These are phyloP conservation scores for Cardiosporidium cionae DNA, from an alignment of 169 alveolate genomes.

Conservation along the genomic window DNA sequence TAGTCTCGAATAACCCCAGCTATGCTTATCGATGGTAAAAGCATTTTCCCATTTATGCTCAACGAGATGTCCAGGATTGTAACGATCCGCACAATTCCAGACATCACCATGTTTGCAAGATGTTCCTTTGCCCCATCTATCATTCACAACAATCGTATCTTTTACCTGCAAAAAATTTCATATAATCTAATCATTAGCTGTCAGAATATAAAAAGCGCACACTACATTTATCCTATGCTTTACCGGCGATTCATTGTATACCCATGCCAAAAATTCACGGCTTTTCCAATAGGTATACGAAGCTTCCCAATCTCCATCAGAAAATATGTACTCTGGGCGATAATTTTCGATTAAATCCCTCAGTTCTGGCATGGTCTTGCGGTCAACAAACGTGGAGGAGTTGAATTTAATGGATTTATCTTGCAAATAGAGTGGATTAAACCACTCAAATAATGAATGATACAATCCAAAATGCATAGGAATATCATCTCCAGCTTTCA, in stretches of 20 bases:
- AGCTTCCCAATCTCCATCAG: too few relatives aligned
- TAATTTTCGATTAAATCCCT: background rate
- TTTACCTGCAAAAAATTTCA: background rate
- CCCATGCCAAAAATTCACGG: too few relatives aligned
- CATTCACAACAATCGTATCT: background rate
- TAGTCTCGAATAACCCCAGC: background rate
- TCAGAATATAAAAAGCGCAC: background rate
- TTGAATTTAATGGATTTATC: background rate
- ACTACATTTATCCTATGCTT: too few relatives aligned
- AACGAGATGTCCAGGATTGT: background rate
- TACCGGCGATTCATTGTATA: too few relatives aligned
- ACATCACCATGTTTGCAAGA: background rate
- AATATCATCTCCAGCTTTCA: too few relatives aligned
- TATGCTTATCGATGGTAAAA: background rate
- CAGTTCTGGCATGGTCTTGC: background rate
- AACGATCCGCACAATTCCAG: background rate
- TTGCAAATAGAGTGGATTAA: background rate
- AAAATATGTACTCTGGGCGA: too few relatives aligned
- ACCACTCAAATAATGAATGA: background rate
- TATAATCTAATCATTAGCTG: background rate
- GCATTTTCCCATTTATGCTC: constrained; percentile 2
- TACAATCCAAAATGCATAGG: background rate
- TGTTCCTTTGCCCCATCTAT: background rate
- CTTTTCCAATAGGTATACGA: too few relatives aligned
- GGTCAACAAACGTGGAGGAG: background rate